Evolutionary conservation across 768 basidiomycete genomes (phyloP), one percentile per base, ranked within the genome.

Genomic region (Lepiota brunneoincarnata): DNA sequence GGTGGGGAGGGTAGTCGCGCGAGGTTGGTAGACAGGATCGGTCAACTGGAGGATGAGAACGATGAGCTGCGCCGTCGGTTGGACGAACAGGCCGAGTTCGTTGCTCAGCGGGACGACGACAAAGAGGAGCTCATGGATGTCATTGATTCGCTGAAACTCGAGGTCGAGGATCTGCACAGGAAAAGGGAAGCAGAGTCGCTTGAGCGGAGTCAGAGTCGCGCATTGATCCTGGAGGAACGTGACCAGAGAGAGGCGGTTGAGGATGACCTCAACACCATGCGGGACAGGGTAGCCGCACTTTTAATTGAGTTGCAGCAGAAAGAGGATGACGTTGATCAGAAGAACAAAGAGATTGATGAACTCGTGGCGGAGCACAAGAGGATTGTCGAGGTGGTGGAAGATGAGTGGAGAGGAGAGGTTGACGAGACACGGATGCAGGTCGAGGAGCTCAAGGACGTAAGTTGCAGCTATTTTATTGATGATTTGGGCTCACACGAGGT

Each of bases 391-490:
- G 78, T 80, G 2, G 86, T 93, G 6, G 90, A 92, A 62, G 81
- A 86, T 39, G 90, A 91, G 61, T 96, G 93, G 93, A 74, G 87
- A 51, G 89, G 88, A 2, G 94, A 96, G 64, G 84, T 95, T 2
- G 84, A 92, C 57, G 91, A 93, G 59, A 84, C 84, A 1, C 77
- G 86, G 55, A 79, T 75, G 2, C 91, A 91, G 61, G 82, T 87
- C 0, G 91, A 93, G 52, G 91, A 95, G 66, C 75, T 91, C 14
- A 78, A 79, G 21, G 89, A 89, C 67, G 88, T 90, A 63, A 54
- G 78, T 72, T 21, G 36, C 55, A n/a, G n/a, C 11, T 35, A 9
- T 39, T 59, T 18, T 54, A 63, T 26, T 51, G 38, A 56, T 6
- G 34, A 54, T 18, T 21, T 42, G n/a, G 36, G 15, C n/a, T 21